Evolutionary conservation across 2,329 filamentous ascomycete genomes (phyloP).

Genomic region (Zarea fungicola): DNA sequence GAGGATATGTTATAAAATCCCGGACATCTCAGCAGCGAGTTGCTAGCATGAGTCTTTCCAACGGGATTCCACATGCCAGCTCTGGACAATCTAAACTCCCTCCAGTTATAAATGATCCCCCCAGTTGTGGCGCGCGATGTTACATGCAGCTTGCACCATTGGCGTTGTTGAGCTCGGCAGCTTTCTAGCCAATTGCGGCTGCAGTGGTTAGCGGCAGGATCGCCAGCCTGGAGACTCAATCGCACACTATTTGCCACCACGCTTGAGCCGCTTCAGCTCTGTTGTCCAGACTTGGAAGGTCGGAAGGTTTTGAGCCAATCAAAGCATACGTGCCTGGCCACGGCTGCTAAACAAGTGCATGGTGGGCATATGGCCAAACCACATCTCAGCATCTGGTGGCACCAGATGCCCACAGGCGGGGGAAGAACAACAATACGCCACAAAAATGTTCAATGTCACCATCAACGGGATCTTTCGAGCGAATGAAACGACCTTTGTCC

Average conservation of each 20-base stretch:
- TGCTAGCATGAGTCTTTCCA: too few species aligned
- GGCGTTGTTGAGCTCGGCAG: not conserved
- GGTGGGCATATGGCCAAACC: not conserved
- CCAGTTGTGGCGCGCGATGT: too few species aligned
- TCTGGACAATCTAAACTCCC: too few species aligned
- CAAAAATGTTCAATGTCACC: not conserved
- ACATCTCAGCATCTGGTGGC: not conserved
- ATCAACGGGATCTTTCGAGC: not conserved
- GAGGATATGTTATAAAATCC: too few species aligned
- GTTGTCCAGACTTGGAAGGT: not conserved
- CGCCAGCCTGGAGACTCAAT: not conserved
- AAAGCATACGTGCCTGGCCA: not conserved
- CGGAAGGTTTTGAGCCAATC: not conserved
- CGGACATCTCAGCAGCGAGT: too few species aligned
- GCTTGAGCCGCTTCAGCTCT: not conserved
- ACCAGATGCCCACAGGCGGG: not conserved
- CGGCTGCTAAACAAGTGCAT: not conserved
- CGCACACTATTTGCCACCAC: constrained; percentile 1
- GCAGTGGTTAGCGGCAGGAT: not conserved
- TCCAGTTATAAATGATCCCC: too few species aligned
- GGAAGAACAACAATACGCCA: not conserved
- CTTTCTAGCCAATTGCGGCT: not conserved
- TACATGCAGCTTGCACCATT: too few species aligned
- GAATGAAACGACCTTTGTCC: too few species aligned
- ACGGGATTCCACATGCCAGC: too few species aligned